Conservation (phyloP, 2,329 filamentous ascomycete genomes). For the Colletotrichum gigasporum region DNA sequence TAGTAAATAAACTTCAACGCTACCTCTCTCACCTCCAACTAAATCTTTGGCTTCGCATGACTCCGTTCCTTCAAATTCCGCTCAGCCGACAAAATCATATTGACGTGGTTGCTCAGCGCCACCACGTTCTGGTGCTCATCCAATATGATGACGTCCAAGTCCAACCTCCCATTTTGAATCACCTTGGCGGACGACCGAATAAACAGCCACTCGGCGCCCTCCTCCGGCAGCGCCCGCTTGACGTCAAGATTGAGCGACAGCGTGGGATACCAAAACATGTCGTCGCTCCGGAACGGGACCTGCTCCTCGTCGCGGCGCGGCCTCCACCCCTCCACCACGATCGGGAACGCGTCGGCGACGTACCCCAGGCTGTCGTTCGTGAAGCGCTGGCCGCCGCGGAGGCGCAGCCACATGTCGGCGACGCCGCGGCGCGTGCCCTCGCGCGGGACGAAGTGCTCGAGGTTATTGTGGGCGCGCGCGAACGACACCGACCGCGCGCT, state of each 20-base stretch:
- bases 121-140: slow-evolving; percentile 52
- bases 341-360: slow-evolving; percentile 75
- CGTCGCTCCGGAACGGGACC: slow-evolving; percentile 43
- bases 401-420: slow-evolving; percentile 73
- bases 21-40: too few relatives aligned
- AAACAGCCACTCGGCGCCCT: slow-evolving; percentile 79
- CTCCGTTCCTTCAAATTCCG: slow-evolving; percentile 31
- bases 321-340: slow-evolving; percentile 66
- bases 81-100: slow-evolving; percentile 31
- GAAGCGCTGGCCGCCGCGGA: slow-evolving; percentile 68
- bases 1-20: too few relatives aligned
- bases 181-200: slow-evolving; percentile 71
- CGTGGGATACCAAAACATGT: slow-evolving; percentile 78
- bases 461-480: slow-evolving; percentile 39
- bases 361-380: slow-evolving; percentile 72
- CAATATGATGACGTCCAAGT: slow-evolving; percentile 75
- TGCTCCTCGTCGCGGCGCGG: slow-evolving; percentile 41
- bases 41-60: slow-evolving; percentile 7
- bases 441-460: slow-evolving; percentile 33
- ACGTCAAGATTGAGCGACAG: slow-evolving; percentile 79
- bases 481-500: slow-evolving; percentile 22
- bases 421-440: slow-evolving; percentile 23
- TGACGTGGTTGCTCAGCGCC: slow-evolving; percentile 36
- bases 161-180: slow-evolving; percentile 77
- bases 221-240: slow-evolving; percentile 74